Base-by-base conservation (phyloP, 768 basidiomycete species). In the Tubosaeta brunneosetosa region DNA sequence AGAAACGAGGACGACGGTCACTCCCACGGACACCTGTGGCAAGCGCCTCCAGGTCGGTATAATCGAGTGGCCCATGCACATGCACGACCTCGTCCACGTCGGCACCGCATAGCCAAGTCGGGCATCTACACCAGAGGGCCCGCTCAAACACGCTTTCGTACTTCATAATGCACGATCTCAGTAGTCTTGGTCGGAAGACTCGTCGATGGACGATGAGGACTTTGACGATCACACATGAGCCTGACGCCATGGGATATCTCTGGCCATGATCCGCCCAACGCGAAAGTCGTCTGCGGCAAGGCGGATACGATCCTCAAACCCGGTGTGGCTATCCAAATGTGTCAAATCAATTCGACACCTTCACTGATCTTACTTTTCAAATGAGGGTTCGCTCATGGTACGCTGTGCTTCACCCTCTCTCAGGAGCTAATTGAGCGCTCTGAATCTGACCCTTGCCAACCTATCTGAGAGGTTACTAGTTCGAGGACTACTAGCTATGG, bases 71-170 rank as follows among this genome's bases (percentile, higher is more conserved):
- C 64, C 64, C 3, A 49, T 22, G 2, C 22, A 22, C 3, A 22
- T 3, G 22, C 32, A 44, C 9, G 57, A 49, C 8, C 51, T 36
- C 12, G 51, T 47, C 0, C 51, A 49, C 22, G 22, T 22, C 22
- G 22, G 22, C 22, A 22, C 17, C 44, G 32, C 27, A 66, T 68
- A 61, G n/a, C 26, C 36, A 68, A 50, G 53, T 51, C 50, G 13
- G 60, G 64, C 6, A 45, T 57, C 1, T 65, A 48, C 27, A 66
- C 68, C 0, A 22, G 22, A 22, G 44, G 82, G 86, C 42, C 57
- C 82, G 2, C 73, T 89, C 31, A 87, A 74, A 52, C 86, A 88
- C 58, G 63, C 71, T 2, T 89, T 85, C 65, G 62, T 80, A 57
- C 86, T 87, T 0, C 3, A 19, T 29, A 22, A 3, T 22, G 22